Conservation (phyloP, 139 green algal genomes). For the Coccomyxa sp. region DNA sequence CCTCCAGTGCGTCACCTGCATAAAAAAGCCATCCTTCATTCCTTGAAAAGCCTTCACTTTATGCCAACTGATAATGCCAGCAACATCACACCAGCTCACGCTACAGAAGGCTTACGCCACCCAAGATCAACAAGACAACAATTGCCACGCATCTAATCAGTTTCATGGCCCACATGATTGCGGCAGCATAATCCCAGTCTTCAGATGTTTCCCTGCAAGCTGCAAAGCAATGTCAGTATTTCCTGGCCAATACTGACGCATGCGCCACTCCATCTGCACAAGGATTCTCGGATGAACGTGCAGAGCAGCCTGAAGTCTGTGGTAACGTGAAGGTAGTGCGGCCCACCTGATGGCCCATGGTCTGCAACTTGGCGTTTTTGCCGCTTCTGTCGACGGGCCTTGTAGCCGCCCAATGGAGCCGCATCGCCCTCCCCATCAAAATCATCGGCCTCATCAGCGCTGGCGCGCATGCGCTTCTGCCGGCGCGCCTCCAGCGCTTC, state of each 20-base stretch:
- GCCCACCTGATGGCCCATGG: not conserved
- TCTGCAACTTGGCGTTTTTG: not conserved
- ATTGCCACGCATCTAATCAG: not conserved
- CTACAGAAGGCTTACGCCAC: no score
- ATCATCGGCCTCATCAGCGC: constrained; percentile 12
- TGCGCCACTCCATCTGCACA: no score
- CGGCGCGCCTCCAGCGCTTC: constrained; percentile 67
- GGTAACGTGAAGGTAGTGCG: not conserved
- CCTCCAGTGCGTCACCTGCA: constrained; percentile 50
- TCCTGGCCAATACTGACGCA: no score
- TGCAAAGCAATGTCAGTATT: no score
- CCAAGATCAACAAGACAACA: no score
- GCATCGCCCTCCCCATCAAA: constrained; percentile 14
- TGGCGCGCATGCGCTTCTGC: constrained; percentile 53
- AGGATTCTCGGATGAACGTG: not conserved
- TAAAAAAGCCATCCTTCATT: not conserved
- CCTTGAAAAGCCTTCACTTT: not conserved
- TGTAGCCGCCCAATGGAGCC: constrained; percentile 29
- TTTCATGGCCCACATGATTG: not conserved
- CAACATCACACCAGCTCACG: no score
- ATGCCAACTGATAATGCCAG: not conserved
- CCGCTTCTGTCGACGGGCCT: constrained; percentile 23
- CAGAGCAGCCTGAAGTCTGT: not conserved
- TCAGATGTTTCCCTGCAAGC: no score
- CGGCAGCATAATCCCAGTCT: not conserved